A percentile compares a stretch with the other conserved stretches of the same genome.
Conservation (phyloP, 352 stramenopile species). For the Saprolegnia parasitica region DNA sequence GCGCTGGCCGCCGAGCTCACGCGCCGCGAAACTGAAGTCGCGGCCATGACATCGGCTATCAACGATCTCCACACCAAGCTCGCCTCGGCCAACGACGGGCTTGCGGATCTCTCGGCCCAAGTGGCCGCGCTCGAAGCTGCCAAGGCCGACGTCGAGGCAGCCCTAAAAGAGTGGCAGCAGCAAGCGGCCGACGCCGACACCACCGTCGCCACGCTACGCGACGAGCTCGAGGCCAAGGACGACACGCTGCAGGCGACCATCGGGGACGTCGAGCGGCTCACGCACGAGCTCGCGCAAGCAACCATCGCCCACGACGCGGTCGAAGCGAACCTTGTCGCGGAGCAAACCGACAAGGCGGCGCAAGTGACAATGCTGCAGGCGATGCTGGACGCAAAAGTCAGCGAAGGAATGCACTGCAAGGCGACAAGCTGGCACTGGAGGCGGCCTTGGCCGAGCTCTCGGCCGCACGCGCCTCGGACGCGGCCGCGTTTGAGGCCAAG, state of each 20-base stretch:
- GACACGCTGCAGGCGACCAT: constrained; percentile 7
- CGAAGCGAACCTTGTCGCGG: background rate
- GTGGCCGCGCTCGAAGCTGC: constrained; percentile 60
- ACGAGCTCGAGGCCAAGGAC: constrained; percentile 4
- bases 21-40: constrained; percentile 64
- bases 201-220: background rate
- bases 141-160: constrained; percentile 65
- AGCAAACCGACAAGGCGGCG: background rate
- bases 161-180: constrained; percentile 64
- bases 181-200: background rate
- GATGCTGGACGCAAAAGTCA: background rate
- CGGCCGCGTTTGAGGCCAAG: background rate
- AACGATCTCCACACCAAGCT: constrained; percentile 31
- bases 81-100: constrained; percentile 53
- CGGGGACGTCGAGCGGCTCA: background rate
- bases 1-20: constrained; percentile 40
- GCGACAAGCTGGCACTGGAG: background rate
- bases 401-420: background rate
- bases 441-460: background rate
- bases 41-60: constrained; percentile 66
- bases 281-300: background rate
- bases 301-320: background rate
- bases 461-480: background rate
- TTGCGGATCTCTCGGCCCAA: constrained; percentile 54
- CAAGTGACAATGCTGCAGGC: background rate